Base-by-base conservation (phyloP, 2,329 filamentous ascomycete genomes). In the Beauveria medogensis region DNA sequence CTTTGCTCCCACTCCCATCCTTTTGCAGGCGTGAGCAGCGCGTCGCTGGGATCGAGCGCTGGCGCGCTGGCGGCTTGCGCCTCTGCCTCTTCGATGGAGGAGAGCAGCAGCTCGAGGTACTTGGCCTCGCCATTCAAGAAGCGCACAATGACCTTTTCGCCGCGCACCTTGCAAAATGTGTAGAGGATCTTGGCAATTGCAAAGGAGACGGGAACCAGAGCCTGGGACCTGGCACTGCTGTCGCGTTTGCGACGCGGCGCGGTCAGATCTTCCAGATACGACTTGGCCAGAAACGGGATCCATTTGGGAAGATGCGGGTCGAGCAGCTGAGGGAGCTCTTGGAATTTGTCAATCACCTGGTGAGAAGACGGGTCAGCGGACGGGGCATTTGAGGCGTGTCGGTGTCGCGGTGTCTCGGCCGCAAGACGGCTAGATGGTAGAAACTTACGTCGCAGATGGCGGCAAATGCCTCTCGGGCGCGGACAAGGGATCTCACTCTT, bases 321-420 rank as follows among this genome's bases (percentile, higher is more conserved):
- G 28, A 99, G 82, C 44, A 97, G 82, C 72, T 99, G 94, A 20
- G 94, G 94, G 65, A 95, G 88, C 78, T 97, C 92, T 79, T 97
- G 93, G 67, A 97, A 99, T 2, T 89, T 86, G 67, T 97, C 92
- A 55, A 99, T 84, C 5, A 82, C 72, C 78, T 81, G 40, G 43
- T n/a, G 9, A 77, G 50, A 61, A 63, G 26, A 44, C 10, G 18
- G 62, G 65, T 30, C 67, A 65, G 48, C 20, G 48, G n/a, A 9
- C 18, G 6, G 30, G 30, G 5, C 6, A 3, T 43, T 18, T 3
- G 10, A 3, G 22, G 16, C 4, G 16, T 28, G 7, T 50, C 16
- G 20, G 9, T 22, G 4, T 10, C 8, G 20, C 9, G 43, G 24
- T 24, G 24, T 24, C 24, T 24, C 24, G 44, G 20, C 5, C 20